These are phyloP conservation scores for Eremothecium cymbalariae DNA, from an alignment of 1,139 yeast genomes.

Conservation along the genomic window DNA sequence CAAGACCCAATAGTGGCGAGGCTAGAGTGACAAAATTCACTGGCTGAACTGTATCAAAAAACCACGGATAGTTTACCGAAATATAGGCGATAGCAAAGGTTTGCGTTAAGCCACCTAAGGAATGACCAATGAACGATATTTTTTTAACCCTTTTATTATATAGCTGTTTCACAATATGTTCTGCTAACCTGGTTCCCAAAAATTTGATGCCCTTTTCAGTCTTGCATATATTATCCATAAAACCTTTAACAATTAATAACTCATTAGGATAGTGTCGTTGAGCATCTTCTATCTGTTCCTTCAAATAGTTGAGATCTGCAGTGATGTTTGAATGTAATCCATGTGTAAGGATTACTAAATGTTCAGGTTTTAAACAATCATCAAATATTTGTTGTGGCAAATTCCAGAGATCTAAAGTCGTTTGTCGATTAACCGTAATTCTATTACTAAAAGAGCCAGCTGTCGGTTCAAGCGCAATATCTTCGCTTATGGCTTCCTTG, in stretches of 20 bases:
- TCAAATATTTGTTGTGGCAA: conserved; percentile 40
- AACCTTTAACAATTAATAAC: conserved; percentile 73
- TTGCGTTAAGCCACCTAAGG: conserved; percentile 86
- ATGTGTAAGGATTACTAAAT: conserved; percentile 52
- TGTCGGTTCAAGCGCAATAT: conserved; percentile 11
- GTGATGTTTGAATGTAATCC: conserved; percentile 87
- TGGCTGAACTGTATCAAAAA: conserved; percentile 59
- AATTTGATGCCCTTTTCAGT: conserved; percentile 89
- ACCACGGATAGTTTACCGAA: conserved; percentile 60
- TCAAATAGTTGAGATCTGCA: conserved; percentile 79
- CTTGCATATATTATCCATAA: conserved; percentile 72
- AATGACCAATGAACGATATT: conserved; percentile 86
- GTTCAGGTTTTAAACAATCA: conserved; percentile 13
- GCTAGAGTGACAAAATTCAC: conserved; percentile 81
- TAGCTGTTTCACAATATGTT: conserved; percentile 57
- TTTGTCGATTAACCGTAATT: conserved; percentile 38
- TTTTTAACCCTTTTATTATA: conserved; percentile 41
- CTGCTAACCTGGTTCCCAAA: conserved; percentile 76
- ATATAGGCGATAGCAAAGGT: conserved; percentile 85
- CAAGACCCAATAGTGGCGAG: conserved; percentile 79
- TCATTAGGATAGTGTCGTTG: conserved; percentile 37
- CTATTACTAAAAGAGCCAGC: conserved; percentile 22
- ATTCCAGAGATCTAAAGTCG: conserved; percentile 59
- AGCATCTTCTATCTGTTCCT: conserved; percentile 65
- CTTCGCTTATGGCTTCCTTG: conserved; percentile 34